These are phyloP conservation scores for Xylariomycetidae sp. DNA, from an alignment of 2,329 filamentous ascomycete species.

Conservation along the genomic window DNA sequence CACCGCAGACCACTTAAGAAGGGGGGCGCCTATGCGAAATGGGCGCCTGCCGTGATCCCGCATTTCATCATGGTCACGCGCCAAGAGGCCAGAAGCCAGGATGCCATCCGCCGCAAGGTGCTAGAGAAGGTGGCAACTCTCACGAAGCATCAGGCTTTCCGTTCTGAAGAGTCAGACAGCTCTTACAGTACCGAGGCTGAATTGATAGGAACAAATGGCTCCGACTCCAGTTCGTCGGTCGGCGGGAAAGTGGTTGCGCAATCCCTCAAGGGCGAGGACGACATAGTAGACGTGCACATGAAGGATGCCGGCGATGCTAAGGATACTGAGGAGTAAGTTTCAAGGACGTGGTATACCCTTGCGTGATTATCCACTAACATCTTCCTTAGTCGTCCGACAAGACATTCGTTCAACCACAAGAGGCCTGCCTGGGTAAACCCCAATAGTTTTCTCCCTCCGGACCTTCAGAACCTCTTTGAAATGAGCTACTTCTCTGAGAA, in stretches of 20 bases:
- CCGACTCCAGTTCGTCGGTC: slow-evolving; percentile 53
- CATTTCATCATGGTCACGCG: slow-evolving; percentile 71
- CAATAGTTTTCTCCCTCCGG: slow-evolving; percentile 52
- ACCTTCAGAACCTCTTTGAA: slow-evolving; percentile 68
- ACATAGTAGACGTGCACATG: slow-evolving; percentile 86
- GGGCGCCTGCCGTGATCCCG: slow-evolving; percentile 31
- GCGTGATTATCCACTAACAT: slow-evolving; percentile 12
- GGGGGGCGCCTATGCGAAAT: slow-evolving; percentile 26
- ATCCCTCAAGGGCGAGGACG: slow-evolving; percentile 83
- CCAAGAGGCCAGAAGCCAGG: slow-evolving; percentile 62
- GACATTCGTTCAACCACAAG: slow-evolving; percentile 38
- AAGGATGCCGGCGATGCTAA: slow-evolving; percentile 48
- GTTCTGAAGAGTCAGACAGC: slow-evolving; percentile 39
- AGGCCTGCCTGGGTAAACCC: slow-evolving; percentile 49
- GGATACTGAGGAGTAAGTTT: slow-evolving; percentile 24
- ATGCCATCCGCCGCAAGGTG: slow-evolving; percentile 73
- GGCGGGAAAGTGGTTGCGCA: slow-evolving; percentile 67
- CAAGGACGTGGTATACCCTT: slow-evolving; percentile 1
- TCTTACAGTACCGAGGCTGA: slow-evolving; percentile 60
- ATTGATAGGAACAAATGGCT: slow-evolving; percentile 58
- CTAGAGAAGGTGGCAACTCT: slow-evolving; percentile 69
- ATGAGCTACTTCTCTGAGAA: slow-evolving; percentile 59
- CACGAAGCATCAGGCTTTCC: slow-evolving; percentile 64
- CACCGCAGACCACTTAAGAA: slow-evolving; percentile 42
- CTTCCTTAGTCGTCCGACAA: slow-evolving; percentile 25